Percentiles rank a stretch among this genome's conserved stretches.
These are phyloP conservation scores for Clarireedia paspali DNA, from an alignment of 2,329 filamentous ascomycete genomes.

Conservation along the genomic window DNA sequence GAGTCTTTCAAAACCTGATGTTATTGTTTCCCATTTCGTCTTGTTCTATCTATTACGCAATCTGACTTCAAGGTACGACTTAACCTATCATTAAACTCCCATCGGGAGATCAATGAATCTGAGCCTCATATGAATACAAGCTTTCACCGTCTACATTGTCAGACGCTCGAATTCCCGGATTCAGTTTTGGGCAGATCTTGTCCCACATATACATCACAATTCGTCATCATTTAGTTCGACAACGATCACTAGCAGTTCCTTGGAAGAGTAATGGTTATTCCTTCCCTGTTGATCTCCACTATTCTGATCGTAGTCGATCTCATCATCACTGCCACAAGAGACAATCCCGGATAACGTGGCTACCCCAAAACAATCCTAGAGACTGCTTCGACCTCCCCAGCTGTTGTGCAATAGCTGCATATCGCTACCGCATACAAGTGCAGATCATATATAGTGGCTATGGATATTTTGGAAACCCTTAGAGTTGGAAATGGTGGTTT, in stretches of 20 bases:
- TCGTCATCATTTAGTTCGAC: neutral
- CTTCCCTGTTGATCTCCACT: neutral
- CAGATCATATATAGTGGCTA: neutral
- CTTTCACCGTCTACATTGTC: neutral
- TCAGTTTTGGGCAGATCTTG: neutral
- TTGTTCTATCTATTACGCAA: neutral
- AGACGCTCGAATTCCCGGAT: neutral
- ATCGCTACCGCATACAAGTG: neutral
- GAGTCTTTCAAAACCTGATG: neutral
- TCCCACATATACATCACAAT: neutral
- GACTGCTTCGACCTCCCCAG: neutral
- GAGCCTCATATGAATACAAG: conserved; percentile 4
- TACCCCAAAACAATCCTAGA: neutral
- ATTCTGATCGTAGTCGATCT: no score
- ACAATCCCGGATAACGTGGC: neutral
- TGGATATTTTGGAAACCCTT: neutral
- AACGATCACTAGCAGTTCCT: neutral
- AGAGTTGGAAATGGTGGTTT: neutral
- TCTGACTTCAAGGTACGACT: neutral
- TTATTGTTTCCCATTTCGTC: neutral
- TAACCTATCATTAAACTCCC: neutral
- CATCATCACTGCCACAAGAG: neutral
- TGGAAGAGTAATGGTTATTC: neutral
- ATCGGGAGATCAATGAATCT: conserved; percentile 3
- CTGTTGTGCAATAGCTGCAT: conserved; percentile 1